Conservation (phyloP, 768 basidiomycete genomes). For the Rubroboletus pulcherrimus region DNA sequence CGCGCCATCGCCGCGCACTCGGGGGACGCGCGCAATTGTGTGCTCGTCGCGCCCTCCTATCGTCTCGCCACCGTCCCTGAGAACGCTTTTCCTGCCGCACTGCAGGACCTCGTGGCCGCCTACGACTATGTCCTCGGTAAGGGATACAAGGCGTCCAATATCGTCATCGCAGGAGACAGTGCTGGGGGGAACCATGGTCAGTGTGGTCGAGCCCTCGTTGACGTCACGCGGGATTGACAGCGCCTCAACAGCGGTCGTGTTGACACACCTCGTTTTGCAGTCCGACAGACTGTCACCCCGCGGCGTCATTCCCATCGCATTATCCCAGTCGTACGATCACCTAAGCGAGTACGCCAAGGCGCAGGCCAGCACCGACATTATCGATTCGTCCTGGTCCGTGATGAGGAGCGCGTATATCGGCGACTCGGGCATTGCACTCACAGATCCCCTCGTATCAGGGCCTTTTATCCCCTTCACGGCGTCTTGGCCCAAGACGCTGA, state of each 20-base stretch:
- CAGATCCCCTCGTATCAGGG: slow-evolving; percentile 21
- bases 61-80: slow-evolving; percentile 23
- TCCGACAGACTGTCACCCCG: slow-evolving; percentile 46
- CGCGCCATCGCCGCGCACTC: slow-evolving; percentile 2
- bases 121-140: slow-evolving; percentile 25
- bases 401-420: slow-evolving; percentile 8
- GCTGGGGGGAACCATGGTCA: slow-evolving; percentile 26
- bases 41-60: slow-evolving; percentile 23
- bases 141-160: slow-evolving; percentile 23
- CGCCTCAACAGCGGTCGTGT: slow-evolving; percentile 13
- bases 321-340: slow-evolving; percentile 21
- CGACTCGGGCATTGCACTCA: slow-evolving; percentile 1
- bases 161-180: slow-evolving; percentile 22
- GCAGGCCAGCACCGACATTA: not conserved
- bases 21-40: not conserved
- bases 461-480: slow-evolving; percentile 9
- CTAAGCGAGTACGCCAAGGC: slow-evolving; percentile 1
- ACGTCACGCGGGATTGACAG: not conserved
- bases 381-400: not conserved
- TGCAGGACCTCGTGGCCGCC: slow-evolving; percentile 24
- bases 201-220: not conserved
- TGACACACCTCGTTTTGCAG: slow-evolving; percentile 42
- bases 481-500: slow-evolving; percentile 23
- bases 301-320: slow-evolving; percentile 57
- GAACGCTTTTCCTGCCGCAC: slow-evolving; percentile 20